Evolutionary conservation across 1,139 yeast species (phyloP).

Genomic region (Blastobotrys persicus): DNA sequence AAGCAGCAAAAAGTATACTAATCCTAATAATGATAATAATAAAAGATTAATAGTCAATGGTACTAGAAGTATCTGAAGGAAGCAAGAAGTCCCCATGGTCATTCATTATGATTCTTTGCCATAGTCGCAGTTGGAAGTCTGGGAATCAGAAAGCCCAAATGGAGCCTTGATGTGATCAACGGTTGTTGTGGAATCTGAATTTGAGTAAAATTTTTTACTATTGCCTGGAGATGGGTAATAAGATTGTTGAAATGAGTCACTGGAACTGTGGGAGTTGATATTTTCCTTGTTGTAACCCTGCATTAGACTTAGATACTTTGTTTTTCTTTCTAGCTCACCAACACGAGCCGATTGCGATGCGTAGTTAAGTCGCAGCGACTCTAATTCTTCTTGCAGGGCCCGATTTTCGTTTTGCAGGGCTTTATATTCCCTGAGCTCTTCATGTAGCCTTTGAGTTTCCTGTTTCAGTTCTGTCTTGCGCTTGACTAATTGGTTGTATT

Average conservation of each 20-base stretch:
- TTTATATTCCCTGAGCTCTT: not conserved
- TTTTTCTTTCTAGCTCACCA: constrained; percentile 2
- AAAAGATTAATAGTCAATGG: no score
- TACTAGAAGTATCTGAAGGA: no score
- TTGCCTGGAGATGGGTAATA: constrained; percentile 2
- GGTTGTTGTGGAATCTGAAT: not conserved
- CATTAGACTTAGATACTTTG: not conserved
- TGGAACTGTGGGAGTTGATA: constrained; percentile 3
- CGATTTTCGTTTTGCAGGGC: not conserved
- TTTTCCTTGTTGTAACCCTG: constrained; percentile 7
- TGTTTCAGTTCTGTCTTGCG: constrained; percentile 5
- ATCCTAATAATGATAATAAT: no score
- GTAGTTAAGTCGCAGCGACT: constrained; percentile 6
- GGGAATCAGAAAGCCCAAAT: not conserved
- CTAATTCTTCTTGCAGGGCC: constrained; percentile 4
- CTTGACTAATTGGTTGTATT: constrained; percentile 1
- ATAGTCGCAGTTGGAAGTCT: not conserved
- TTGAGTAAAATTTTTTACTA: not conserved
- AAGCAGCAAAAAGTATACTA: no score
- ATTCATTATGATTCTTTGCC: not conserved
- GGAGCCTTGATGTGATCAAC: not conserved
- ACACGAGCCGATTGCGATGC: constrained; percentile 1
- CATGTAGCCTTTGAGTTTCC: constrained; percentile 4
- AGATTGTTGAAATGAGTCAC: not conserved
- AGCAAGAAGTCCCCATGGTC: no score